Percentiles rank a stretch among this genome's conserved stretches.
These are phyloP conservation scores for Miamiensis avidus DNA, from an alignment of 169 alveolate genomes.

Conservation along the genomic window DNA sequence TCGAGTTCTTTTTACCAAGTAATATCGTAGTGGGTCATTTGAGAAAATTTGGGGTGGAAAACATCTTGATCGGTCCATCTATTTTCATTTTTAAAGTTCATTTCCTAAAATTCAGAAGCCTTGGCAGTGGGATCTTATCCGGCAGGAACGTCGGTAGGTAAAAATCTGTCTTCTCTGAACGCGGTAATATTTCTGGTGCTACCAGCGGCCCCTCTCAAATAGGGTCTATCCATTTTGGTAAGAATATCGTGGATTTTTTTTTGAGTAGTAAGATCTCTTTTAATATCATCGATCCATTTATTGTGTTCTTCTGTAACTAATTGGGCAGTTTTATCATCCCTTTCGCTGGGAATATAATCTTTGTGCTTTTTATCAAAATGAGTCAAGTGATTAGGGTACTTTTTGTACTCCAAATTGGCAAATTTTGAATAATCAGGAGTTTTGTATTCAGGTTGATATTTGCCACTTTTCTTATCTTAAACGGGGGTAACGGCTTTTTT, in stretches of 20 bases:
- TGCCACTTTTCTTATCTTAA: background rate
- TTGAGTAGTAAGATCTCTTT: conserved; percentile 6
- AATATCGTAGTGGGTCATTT: conserved; percentile 31
- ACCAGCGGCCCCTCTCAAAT: conserved; percentile 46
- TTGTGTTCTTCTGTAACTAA: background rate
- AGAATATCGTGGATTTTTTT: conserved; percentile 23
- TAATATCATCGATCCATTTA: conserved; percentile 10
- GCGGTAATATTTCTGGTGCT: conserved; percentile 31
- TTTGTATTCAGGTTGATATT: background rate
- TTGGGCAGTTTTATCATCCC: conserved; percentile 18
- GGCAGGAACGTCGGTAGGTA: background rate
- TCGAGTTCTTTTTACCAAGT: conserved; percentile 25
- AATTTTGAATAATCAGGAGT: conserved; percentile 17
- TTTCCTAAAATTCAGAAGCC: conserved; percentile 7
- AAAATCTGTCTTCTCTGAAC: conserved; percentile 27
- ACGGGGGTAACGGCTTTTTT: too few species aligned
- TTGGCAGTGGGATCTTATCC: background rate
- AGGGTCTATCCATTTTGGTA: conserved; percentile 41
- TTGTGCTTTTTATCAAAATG: conserved; percentile 24
- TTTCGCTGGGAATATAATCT: conserved; percentile 15
- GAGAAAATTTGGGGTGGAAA: conserved; percentile 50
- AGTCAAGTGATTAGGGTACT: conserved; percentile 2
- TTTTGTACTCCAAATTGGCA: conserved; percentile 27
- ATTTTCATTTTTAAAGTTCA: conserved; percentile 42
- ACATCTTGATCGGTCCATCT: conserved; percentile 54